These are phyloP conservation scores for Jacaranda mimosifolia DNA, from an alignment of 257 asterid genomes.

Conservation along the genomic window DNA sequence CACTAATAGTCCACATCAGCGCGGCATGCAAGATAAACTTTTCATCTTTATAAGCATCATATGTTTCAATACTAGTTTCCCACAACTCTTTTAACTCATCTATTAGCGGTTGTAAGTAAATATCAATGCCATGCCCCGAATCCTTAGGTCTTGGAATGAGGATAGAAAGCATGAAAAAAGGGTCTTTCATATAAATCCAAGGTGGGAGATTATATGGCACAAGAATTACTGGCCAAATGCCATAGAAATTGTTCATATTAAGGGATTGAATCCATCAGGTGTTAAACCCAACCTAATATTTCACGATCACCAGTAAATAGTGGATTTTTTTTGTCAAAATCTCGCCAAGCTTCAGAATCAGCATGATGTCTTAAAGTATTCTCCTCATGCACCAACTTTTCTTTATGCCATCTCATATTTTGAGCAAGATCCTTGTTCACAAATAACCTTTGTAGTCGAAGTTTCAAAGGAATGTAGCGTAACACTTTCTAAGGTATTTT, in stretches of 20 bases:
- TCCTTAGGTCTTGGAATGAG: neutral
- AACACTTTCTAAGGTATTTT: neutral
- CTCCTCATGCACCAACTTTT: neutral
- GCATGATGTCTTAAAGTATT: neutral
- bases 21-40: neutral
- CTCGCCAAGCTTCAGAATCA: slow-evolving; percentile 2
- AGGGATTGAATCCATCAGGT: slow-evolving; percentile 28
- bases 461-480: slow-evolving; percentile 1
- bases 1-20: slow-evolving; percentile 21
- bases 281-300: slow-evolving; percentile 22
- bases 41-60: neutral
- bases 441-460: slow-evolving; percentile 3
- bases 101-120: slow-evolving; percentile 15
- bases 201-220: neutral
- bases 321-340: slow-evolving; percentile 6
- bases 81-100: slow-evolving; percentile 2
- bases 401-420: slow-evolving; percentile 30
- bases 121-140: neutral
- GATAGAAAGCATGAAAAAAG: neutral
- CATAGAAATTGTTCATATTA: no score
- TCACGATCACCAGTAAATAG: neutral
- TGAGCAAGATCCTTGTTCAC: neutral
- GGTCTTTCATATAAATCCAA: slow-evolving; percentile 30
- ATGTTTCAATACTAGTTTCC: neutral
- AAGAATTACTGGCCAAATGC: slow-evolving; percentile 22